Base-by-base conservation (phyloP, 2,329 filamentous ascomycete genomes). In the Clonostachys chloroleuca region DNA sequence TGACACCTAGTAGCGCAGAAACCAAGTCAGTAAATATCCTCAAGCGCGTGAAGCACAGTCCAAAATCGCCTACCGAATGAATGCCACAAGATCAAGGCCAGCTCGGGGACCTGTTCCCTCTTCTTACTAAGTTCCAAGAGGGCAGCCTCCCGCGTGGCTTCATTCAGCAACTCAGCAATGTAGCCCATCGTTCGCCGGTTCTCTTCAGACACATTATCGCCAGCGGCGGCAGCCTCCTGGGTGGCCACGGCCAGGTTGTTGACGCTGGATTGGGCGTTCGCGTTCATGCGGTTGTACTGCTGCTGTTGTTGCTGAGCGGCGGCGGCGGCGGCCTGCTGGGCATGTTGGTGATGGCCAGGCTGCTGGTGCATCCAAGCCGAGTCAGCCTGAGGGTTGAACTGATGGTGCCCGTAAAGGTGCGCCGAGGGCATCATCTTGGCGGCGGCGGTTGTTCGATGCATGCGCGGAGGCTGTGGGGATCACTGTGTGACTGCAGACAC, bases 101-200 rank as follows among this genome's bases (percentile, higher is more conserved):
- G 76, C 72, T 99, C 94, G 1, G 94, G 92, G 14, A 99, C 94
- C 69, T 97, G 94, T 70, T 99, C 94, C 48, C 94, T 79, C 80
- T 99, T 99, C 77, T 99, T 99, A 73, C 92, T 97, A 45, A 99
- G 78, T 68, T 99, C 94, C 61, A 99, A 78, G 47, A 99, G 77
- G 44, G 94, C 94, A 5, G 89, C 86, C 73, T 97, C 94, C 52
- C 94, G 82, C 30, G 91, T 92, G 58, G 80, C 84, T 54, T 92
- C 88, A 65, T 91, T 92, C 62, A 97, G 79, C 49, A 96, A 78
- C 65, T 96, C 92, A 47, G 92, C 89, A 53, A 96, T 94, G 77
- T 90, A 96, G 53, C 84, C 84, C 68, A 96, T 83, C n/a, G 95
- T 94, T 54, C 92, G 83, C 56, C 90, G 81, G 67, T 96, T 96